phyloP scores from a whole-genome alignment of 257 asterid genomes.

The Solanum gracilifrons region DNA sequence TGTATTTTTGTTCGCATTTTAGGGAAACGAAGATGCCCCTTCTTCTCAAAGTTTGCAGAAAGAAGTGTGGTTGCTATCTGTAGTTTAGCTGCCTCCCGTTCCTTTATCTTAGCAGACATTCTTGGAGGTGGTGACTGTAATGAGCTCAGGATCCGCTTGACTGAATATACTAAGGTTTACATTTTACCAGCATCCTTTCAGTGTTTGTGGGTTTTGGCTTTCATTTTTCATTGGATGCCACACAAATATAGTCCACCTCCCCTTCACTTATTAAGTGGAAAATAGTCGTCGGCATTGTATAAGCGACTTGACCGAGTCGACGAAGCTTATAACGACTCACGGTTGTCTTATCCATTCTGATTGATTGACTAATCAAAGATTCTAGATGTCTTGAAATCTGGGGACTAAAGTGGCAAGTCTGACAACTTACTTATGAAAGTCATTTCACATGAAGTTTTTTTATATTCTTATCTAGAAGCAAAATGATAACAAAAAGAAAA shows the following conservation, averaged over 20 bases:
- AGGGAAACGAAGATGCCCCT: slow-evolving; percentile 57
- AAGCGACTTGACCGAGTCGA: too few species aligned
- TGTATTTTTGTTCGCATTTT: not conserved
- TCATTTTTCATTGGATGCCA: not conserved
- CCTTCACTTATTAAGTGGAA: too few species aligned
- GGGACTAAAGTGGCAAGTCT: not conserved
- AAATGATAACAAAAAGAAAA: not conserved
- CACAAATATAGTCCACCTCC: not conserved
- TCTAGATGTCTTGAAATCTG: not conserved
- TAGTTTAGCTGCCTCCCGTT: slow-evolving; percentile 23
- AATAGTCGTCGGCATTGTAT: too few species aligned
- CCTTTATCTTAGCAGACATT: slow-evolving; percentile 14
- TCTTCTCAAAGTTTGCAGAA: slow-evolving; percentile 50
- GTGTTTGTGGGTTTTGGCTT: not conserved
- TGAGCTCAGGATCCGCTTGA: slow-evolving; percentile 47
- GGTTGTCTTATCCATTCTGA: not conserved
- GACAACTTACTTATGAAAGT: not conserved
- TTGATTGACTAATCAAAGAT: not conserved
- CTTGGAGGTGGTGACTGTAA: slow-evolving; percentile 22
- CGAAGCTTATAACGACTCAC: not conserved
- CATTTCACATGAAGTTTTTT: not conserved
- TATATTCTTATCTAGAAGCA: not conserved
- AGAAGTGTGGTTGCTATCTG: slow-evolving; percentile 32
- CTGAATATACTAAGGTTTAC: slow-evolving; percentile 60
- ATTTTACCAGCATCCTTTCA: not conserved